A percentile compares a stretch with the other conserved stretches of the same genome.
Conservation (phyloP, 139 green algal species). For the Deuterostichococcus epilithicus region DNA sequence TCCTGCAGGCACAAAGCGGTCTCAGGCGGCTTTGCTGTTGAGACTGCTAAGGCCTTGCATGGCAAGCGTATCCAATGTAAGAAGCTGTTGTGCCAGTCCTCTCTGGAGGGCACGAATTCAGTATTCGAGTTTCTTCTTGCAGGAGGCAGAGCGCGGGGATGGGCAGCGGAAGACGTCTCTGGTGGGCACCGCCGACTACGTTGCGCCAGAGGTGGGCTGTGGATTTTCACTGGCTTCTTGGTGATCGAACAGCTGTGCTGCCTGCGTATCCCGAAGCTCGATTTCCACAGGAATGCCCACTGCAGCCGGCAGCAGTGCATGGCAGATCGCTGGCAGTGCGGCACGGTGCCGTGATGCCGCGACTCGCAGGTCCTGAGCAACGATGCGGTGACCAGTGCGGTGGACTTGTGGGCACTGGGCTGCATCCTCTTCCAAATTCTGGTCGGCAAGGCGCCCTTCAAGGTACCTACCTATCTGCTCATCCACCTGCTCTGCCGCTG, state of each 20-base stretch:
- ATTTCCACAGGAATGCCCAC: too few relatives aligned
- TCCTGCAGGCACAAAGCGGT: neutral
- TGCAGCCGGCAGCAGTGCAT: too few relatives aligned
- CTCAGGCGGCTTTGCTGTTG: neutral
- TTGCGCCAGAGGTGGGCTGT: constrained; percentile 64
- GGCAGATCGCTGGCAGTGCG: too few relatives aligned
- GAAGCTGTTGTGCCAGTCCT: too few relatives aligned
- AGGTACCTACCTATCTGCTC: constrained; percentile 11
- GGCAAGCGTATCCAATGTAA: too few relatives aligned
- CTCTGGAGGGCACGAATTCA: neutral
- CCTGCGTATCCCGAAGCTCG: too few relatives aligned
- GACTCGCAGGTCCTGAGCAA: constrained; percentile 67
- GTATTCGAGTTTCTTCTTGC: neutral
- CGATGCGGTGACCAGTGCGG: constrained; percentile 44
- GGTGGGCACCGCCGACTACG: constrained; percentile 87
- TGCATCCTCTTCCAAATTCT: constrained; percentile 66
- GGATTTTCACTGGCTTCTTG: too few relatives aligned
- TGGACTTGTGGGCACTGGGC: constrained; percentile 81
- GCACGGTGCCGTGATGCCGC: too few relatives aligned
- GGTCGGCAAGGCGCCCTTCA: constrained; percentile 69
- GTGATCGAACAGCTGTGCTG: too few relatives aligned
- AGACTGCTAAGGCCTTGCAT: neutral
- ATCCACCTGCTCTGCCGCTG: neutral
- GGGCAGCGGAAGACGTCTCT: constrained; percentile 53
- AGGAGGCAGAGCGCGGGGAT: neutral